phyloP scores from a whole-genome alignment of 163 green algal species.

The Scenedesmus sp. region DNA sequence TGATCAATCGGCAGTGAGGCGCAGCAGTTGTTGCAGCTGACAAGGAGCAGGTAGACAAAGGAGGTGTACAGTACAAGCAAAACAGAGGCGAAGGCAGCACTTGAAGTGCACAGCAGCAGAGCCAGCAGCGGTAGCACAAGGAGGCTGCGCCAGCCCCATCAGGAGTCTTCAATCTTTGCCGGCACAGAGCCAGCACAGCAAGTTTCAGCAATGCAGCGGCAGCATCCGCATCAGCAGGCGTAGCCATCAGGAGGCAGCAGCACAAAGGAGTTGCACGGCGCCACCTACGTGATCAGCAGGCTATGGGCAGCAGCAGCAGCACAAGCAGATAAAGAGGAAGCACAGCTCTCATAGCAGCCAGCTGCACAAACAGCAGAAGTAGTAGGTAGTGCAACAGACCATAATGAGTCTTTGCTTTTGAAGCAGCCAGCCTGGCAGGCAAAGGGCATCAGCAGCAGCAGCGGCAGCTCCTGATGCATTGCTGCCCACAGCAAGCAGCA shows the following conservation, averaged over 20 bases:
- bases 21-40: too few relatives aligned
- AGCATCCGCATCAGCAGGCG: neutral
- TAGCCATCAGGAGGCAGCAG: neutral
- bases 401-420: too few relatives aligned
- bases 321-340: neutral
- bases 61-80: too few relatives aligned
- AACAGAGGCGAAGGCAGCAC: too few relatives aligned
- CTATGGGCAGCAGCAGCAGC: neutral
- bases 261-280: neutral
- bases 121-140: too few relatives aligned
- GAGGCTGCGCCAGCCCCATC: too few relatives aligned
- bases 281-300: neutral
- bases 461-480: neutral
- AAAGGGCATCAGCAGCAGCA: too few relatives aligned
- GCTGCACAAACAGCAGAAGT: neutral
- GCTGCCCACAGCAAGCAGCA: neutral
- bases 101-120: too few relatives aligned
- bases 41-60: too few relatives aligned
- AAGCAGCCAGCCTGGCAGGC: too few relatives aligned
- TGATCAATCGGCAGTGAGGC: too few relatives aligned
- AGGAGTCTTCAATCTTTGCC: too few relatives aligned
- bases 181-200: neutral
- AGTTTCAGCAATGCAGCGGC: neutral
- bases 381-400: neutral
- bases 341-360: neutral